phyloP scores from a whole-genome alignment of 148 eudicot species.

The Talinum fruticosum region DNA sequence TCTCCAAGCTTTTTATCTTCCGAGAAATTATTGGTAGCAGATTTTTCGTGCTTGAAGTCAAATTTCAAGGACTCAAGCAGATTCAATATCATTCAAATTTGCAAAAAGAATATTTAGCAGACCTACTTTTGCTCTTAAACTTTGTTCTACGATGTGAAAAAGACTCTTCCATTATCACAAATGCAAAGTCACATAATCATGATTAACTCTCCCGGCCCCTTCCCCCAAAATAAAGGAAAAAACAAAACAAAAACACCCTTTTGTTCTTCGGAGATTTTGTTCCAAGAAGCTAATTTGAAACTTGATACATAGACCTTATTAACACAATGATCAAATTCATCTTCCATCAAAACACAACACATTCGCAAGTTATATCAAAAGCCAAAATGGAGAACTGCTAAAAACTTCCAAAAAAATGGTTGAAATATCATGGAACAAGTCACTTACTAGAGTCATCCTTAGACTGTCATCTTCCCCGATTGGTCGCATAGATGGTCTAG shows the following conservation, averaged over 20 bases:
- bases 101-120: neutral
- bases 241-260: neutral
- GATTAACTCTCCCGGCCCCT: neutral
- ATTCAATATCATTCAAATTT: constrained; percentile 31
- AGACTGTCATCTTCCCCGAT: neutral
- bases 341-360: neutral
- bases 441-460: neutral
- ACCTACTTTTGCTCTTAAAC: neutral
- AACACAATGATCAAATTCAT: neutral
- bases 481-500: no score
- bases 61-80: constrained; percentile 29
- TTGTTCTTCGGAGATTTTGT: neutral
- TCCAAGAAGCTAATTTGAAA: neutral
- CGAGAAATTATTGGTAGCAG: constrained; percentile 32
- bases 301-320: neutral
- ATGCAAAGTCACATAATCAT: neutral
- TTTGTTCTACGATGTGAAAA: no score
- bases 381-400: neutral
- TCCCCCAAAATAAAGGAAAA: neutral
- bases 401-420: neutral
- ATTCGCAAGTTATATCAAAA: neutral
- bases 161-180: no score
- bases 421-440: neutral
- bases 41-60: constrained; percentile 22
- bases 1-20: constrained; percentile 33